Conservation (phyloP, 306 rosid species). For the Vicia faba region DNA sequence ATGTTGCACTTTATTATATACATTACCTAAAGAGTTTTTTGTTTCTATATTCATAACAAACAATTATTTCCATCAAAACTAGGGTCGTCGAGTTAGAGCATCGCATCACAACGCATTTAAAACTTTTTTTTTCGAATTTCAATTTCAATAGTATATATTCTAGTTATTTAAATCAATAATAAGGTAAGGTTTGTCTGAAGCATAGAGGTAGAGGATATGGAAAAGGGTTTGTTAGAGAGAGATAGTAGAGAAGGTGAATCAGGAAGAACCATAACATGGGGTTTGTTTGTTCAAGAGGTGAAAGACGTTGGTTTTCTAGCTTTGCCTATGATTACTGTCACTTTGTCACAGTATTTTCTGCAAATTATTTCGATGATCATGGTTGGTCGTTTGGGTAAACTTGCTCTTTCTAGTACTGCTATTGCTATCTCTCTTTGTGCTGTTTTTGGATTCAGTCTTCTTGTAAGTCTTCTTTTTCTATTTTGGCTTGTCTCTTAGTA, state of each 20-base stretch:
- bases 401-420: conserved; percentile 67
- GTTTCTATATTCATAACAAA: too few species aligned
- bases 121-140: neutral
- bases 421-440: conserved; percentile 57
- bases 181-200: neutral
- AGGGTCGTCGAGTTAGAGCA: too few species aligned
- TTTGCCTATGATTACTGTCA: conserved; percentile 60
- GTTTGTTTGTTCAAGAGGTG: conserved; percentile 40
- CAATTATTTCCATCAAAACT: too few species aligned
- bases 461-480: conserved; percentile 44
- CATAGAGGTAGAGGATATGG: conserved; percentile 30
- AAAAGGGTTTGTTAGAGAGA: conserved; percentile 34
- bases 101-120: neutral
- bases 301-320: conserved; percentile 48
- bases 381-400: conserved; percentile 71
- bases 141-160: neutral
- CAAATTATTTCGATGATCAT: conserved; percentile 53
- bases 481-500: too few species aligned
- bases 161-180: neutral
- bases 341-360: conserved; percentile 49
- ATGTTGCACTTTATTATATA: too few species aligned
- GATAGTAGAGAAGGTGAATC: neutral
- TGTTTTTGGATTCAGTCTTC: conserved; percentile 59
- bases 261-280: conserved; percentile 25
- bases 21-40: too few species aligned